Percentiles rank a stretch among this genome's conserved stretches.
phyloP scores from a whole-genome alignment of 2,329 filamentous ascomycete genomes.

The Neocucurbitaria cava region DNA sequence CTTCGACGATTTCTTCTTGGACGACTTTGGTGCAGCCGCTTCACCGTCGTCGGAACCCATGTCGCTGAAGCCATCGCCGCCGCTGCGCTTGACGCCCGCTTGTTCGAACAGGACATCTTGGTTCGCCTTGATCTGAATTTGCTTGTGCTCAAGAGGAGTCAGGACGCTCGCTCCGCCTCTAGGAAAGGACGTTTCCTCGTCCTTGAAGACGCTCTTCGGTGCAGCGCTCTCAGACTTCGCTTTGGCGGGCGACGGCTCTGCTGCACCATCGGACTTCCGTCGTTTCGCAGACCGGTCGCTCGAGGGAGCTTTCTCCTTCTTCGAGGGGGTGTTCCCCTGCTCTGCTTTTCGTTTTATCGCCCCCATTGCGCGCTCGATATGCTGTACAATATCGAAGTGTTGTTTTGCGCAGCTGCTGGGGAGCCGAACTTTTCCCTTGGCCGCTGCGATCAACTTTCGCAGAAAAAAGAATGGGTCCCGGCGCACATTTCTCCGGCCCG shows the following conservation, averaged over 20 bases:
- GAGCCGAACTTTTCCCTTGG: constrained; percentile 24
- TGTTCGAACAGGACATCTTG: constrained; percentile 92
- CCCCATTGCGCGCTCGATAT: constrained; percentile 46
- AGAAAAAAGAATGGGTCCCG: constrained; percentile 1
- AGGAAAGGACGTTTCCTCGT: constrained; percentile 90
- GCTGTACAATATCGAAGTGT: too few relatives aligned
- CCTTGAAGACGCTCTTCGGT: constrained; percentile 60
- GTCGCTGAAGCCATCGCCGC: constrained; percentile 56
- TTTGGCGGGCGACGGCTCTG: constrained; percentile 35
- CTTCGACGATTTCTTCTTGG: constrained; percentile 60
- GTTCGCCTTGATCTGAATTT: constrained; percentile 92
- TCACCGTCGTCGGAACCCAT: constrained; percentile 50
- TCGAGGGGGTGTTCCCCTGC: constrained; percentile 34
- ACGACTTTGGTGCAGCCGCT: constrained; percentile 54
- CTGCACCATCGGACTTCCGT: constrained; percentile 44
- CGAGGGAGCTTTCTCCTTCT: constrained; percentile 38
- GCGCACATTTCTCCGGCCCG: neutral
- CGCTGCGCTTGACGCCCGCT: constrained; percentile 63
- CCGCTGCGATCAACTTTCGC: constrained; percentile 15
- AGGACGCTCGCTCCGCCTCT: constrained; percentile 89
- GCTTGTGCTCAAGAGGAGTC: constrained; percentile 93
- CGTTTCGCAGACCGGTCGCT: constrained; percentile 46
- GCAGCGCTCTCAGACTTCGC: constrained; percentile 41
- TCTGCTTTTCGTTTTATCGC: constrained; percentile 57
- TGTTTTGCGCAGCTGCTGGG: constrained; percentile 11